Percentiles rank a stretch among this genome's conserved stretches.
phyloP scores from a whole-genome alignment of 352 stramenopile genomes.

The Blastocystis sp. region DNA sequence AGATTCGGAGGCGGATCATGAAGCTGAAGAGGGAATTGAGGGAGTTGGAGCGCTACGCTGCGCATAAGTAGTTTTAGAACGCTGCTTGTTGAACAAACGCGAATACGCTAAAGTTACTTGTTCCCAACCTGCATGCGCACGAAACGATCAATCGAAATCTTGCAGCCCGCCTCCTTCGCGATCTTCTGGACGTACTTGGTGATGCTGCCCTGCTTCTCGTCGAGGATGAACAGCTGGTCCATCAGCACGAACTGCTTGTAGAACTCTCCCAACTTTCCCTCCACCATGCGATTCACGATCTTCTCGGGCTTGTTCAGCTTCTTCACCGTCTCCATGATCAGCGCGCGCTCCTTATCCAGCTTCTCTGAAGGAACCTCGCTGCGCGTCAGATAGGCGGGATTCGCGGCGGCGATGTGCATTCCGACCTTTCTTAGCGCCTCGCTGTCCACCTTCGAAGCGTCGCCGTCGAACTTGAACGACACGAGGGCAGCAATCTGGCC shows the following conservation, averaged over 20 bases:
- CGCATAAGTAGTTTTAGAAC: neutral
- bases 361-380: slow-evolving; percentile 27
- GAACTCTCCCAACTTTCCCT: slow-evolving; percentile 65
- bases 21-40: neutral
- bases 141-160: slow-evolving; percentile 51
- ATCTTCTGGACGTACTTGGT: slow-evolving; percentile 50
- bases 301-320: slow-evolving; percentile 69
- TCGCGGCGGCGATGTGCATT: slow-evolving; percentile 67
- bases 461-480: slow-evolving; percentile 11
- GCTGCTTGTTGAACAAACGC: neutral
- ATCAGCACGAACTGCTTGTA: slow-evolving; percentile 65
- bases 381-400: slow-evolving; percentile 35
- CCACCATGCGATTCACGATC: slow-evolving; percentile 69
- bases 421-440: slow-evolving; percentile 58
- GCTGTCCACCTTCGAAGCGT: neutral
- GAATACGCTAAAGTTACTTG: slow-evolving; percentile 66
- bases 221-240: slow-evolving; percentile 68
- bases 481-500: slow-evolving; percentile 57
- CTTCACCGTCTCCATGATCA: slow-evolving; percentile 64
- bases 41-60: neutral
- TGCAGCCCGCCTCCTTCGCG: slow-evolving; percentile 35
- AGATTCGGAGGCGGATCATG: neutral
- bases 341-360: slow-evolving; percentile 29
- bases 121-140: slow-evolving; percentile 60
- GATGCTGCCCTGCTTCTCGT: slow-evolving; percentile 60